Evolutionary conservation across 1,139 yeast species (phyloP).

Genomic region (Blastobotrys indianensis): DNA sequence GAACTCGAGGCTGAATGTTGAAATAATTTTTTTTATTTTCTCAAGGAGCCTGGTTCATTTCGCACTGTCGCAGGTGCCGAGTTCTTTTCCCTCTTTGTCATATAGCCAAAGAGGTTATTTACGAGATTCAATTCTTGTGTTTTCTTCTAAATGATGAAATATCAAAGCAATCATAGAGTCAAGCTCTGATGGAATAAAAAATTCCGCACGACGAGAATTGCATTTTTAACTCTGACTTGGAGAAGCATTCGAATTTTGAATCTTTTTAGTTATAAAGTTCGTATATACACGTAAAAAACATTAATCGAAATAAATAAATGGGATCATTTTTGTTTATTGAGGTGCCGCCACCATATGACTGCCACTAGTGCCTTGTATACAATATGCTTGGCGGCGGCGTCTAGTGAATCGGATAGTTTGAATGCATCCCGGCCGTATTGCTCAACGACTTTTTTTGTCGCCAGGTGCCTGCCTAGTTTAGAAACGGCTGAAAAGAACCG

Average conservation of each 20-base stretch:
- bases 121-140: background rate
- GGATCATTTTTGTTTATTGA: background rate
- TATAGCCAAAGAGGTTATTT: background rate
- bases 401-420: no score
- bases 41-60: slow-evolving; percentile 10
- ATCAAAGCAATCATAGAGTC: slow-evolving; percentile 27
- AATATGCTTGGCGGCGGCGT: no score
- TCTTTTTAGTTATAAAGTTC: no score
- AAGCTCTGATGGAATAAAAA: slow-evolving; percentile 26
- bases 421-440: no score
- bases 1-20: slow-evolving; percentile 10
- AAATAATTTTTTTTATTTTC: background rate
- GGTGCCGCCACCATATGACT: background rate
- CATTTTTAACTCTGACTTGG: slow-evolving; percentile 1
- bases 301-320: no score
- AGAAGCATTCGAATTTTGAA: no score
- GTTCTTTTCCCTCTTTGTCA: slow-evolving; percentile 2
- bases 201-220: slow-evolving; percentile 16
- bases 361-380: slow-evolving; percentile 3
- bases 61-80: slow-evolving; percentile 29
- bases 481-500: no score
- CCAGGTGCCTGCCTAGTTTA: no score
- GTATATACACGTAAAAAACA: no score
- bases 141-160: slow-evolving; percentile 20
- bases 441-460: no score